phyloP scores from a whole-genome alignment of 495 filamentous ascomycete species.

The Neurospora pannonica region DNA sequence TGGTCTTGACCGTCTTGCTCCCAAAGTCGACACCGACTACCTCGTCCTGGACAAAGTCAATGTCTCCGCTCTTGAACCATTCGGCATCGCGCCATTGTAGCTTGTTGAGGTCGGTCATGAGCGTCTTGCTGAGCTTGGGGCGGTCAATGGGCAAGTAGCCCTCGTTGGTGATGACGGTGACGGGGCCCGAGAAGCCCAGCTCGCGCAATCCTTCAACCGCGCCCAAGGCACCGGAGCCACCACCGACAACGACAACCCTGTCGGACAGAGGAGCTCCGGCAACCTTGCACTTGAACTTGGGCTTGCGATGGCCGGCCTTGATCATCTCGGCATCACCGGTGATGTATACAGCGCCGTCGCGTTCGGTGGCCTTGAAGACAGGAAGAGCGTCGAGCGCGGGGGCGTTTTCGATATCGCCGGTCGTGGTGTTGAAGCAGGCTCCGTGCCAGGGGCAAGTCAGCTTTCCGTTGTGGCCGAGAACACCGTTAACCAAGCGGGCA shows the following conservation, averaged over 20 bases:
- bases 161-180: slow-evolving; percentile 80
- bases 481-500: slow-evolving; percentile 74
- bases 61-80: slow-evolving; percentile 67
- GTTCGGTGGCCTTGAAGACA: slow-evolving; percentile 70
- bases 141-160: slow-evolving; percentile 81
- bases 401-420: slow-evolving; percentile 92
- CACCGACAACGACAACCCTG: slow-evolving; percentile 79
- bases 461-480: slow-evolving; percentile 71
- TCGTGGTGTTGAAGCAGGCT: slow-evolving; percentile 82
- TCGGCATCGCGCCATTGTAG: slow-evolving; percentile 61
- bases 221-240: slow-evolving; percentile 76
- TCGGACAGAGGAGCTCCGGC: slow-evolving; percentile 46
- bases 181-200: slow-evolving; percentile 67
- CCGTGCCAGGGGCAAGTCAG: slow-evolving; percentile 95
- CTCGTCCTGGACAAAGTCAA: slow-evolving; percentile 67
- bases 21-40: slow-evolving; percentile 67
- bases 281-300: slow-evolving; percentile 58
- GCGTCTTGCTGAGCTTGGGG: slow-evolving; percentile 89
- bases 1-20: slow-evolving; percentile 60
- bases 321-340: slow-evolving; percentile 71
- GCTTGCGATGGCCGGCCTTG: slow-evolving; percentile 61
- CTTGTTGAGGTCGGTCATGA: slow-evolving; percentile 75
- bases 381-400: slow-evolving; percentile 76
- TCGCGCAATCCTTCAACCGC: slow-evolving; percentile 72
- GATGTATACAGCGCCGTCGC: slow-evolving; percentile 75